Conservation (phyloP, 129 eudicot species). For the Lactuca sativa region DNA sequence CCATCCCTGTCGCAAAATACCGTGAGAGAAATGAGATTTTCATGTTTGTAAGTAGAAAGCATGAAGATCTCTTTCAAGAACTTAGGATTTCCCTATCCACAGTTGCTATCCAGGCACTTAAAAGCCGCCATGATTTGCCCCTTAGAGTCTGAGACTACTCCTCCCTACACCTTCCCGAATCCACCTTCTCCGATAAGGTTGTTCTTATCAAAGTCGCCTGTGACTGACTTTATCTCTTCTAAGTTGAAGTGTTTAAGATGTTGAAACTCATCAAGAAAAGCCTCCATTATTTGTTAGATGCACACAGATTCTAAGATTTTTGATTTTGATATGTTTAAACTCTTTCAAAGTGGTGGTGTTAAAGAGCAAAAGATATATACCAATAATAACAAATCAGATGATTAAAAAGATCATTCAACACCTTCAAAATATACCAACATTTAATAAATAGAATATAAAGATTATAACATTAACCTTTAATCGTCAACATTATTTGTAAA, state of each 20-base stretch:
- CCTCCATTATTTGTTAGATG: neutral
- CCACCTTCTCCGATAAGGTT: constrained; percentile 13
- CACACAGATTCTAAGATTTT: neutral
- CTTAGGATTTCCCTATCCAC: constrained; percentile 1
- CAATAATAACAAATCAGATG: fast-evolving
- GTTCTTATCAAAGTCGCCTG: neutral
- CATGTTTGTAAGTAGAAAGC: constrained; percentile 5
- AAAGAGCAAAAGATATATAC: too few relatives aligned
- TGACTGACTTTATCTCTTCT: neutral
- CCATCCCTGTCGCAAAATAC: too few relatives aligned
- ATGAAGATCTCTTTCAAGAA: constrained; percentile 9
- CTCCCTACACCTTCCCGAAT: constrained; percentile 1
- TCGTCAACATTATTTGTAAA: too few relatives aligned
- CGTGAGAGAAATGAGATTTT: neutral
- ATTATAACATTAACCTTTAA: too few relatives aligned
- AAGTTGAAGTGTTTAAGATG: neutral
- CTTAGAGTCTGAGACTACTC: neutral
- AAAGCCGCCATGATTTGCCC: neutral
- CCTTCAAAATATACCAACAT: fast-evolving
- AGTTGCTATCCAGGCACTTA: constrained; percentile 3
- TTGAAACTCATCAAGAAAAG: neutral
- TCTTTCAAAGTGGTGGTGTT: too few relatives aligned
- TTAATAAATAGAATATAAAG: too few relatives aligned
- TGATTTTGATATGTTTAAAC: too few relatives aligned
- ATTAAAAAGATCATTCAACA: fast-evolving